Conservation (phyloP, 345 rosid species). For the Bruguiera sexangula region DNA sequence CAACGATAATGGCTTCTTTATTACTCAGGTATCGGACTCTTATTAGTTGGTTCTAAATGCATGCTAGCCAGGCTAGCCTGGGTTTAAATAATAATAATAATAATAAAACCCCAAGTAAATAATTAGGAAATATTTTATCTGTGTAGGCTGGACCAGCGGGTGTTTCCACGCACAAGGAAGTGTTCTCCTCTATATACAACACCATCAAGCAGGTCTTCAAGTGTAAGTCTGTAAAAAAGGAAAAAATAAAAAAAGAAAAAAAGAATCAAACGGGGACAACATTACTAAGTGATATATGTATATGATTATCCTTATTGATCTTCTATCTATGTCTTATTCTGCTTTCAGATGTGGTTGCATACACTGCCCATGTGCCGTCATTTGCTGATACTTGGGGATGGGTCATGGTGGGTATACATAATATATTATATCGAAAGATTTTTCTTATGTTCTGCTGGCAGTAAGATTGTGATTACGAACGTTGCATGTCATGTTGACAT, state of each 20-base stretch:
- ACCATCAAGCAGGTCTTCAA: conserved; percentile 88
- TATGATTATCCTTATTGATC: too few species aligned
- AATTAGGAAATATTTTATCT: background rate
- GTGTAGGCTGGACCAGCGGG: conserved; percentile 96
- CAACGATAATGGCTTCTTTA: conserved; percentile 70
- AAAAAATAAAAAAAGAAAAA: background rate
- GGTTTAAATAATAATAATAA: background rate
- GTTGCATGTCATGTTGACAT: background rate
- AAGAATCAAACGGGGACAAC: background rate
- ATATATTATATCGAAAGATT: background rate
- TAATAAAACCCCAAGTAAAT: background rate
- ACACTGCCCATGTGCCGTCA: conserved; percentile 93
- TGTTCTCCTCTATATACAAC: conserved; percentile 84
- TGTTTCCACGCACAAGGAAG: conserved; percentile 90
- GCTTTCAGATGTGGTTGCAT: conserved; percentile 70
- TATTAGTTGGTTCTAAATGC: background rate
- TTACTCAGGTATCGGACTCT: conserved; percentile 61
- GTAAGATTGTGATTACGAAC: background rate
- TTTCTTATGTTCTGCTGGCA: background rate
- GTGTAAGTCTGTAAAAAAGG: conserved; percentile 40
- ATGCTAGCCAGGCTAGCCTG: background rate
- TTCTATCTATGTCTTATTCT: background rate
- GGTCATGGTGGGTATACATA: conserved; percentile 59
- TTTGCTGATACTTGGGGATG: conserved; percentile 99
- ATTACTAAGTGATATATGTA: background rate